Percentiles rank a stretch among this genome's conserved stretches.
These are phyloP conservation scores for Acer negundo DNA, from an alignment of 345 rosid species.

Conservation along the genomic window DNA sequence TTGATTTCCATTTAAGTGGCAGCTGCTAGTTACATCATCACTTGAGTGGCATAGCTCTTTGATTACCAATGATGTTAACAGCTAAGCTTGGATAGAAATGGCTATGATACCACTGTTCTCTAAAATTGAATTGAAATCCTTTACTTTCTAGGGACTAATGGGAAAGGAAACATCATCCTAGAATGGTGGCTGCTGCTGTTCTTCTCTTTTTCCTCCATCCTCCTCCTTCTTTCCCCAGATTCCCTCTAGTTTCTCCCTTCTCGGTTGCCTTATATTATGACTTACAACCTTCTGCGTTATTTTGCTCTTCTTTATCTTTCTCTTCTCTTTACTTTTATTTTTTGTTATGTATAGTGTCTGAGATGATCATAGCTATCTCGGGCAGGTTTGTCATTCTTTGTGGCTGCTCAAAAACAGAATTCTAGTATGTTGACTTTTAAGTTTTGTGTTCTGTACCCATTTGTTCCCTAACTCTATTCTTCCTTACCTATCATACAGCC, in stretches of 20 bases:
- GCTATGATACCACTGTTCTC: too few relatives aligned
- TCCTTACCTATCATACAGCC: too few relatives aligned
- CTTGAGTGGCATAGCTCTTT: too few relatives aligned
- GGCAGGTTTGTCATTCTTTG: not conserved
- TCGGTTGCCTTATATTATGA: not conserved
- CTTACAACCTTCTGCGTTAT: conserved; percentile 1
- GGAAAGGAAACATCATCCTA: not conserved
- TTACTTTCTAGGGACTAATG: too few relatives aligned
- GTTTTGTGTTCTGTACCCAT: not conserved
- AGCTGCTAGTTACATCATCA: too few relatives aligned
- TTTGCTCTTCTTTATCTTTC: not conserved
- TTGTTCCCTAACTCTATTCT: not conserved
- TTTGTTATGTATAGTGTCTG: too few relatives aligned
- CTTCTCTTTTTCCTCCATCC: not conserved
- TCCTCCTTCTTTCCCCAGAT: not conserved
- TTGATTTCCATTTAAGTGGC: too few relatives aligned
- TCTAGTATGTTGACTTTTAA: not conserved
- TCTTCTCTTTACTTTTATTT: not conserved
- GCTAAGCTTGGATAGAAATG: too few relatives aligned
- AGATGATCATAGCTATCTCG: not conserved
- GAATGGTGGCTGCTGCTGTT: not conserved
- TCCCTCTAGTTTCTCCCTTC: not conserved
- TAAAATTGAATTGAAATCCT: too few relatives aligned
- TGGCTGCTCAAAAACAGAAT: not conserved
- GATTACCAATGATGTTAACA: too few relatives aligned